phyloP scores from a whole-genome alignment of 169 alveolate genomes.

The Plasmodium ovale region DNA sequence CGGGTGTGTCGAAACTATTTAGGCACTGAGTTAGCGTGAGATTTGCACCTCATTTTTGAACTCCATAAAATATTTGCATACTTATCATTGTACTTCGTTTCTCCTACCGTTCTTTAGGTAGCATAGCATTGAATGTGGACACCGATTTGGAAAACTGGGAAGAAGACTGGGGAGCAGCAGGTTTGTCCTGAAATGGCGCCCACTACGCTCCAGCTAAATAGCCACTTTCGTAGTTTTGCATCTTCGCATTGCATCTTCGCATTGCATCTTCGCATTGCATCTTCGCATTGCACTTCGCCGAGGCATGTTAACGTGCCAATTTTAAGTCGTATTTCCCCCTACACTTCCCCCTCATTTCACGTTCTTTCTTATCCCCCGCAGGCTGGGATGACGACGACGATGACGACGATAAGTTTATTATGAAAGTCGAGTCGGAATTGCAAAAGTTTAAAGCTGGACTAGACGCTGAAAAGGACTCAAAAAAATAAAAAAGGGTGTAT shows the following conservation, averaged over 20 bases:
- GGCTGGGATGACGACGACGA: conserved; percentile 78
- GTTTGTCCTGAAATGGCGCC: conserved; percentile 1
- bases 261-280: neutral
- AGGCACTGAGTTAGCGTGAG: neutral
- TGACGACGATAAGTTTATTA: conserved; percentile 62
- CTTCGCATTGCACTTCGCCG: neutral
- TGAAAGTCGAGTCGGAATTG: conserved; percentile 64
- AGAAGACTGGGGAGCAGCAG: conserved; percentile 78
- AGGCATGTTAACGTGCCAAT: too few relatives aligned
- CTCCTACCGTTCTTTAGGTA: conserved; percentile 7
- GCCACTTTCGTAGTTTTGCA: too few relatives aligned
- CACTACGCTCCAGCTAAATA: too few relatives aligned
- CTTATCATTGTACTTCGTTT: neutral
- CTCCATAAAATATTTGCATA: neutral
- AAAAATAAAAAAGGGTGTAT: conserved; percentile 44
- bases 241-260: neutral
- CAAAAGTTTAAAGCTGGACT: conserved; percentile 55
- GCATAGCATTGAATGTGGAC: conserved; percentile 57
- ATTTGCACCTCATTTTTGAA: neutral
- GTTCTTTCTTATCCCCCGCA: neutral
- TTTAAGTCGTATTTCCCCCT: too few relatives aligned
- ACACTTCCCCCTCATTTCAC: neutral
- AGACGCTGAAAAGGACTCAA: conserved; percentile 61
- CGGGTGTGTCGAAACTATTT: neutral
- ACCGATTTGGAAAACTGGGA: conserved; percentile 76